Percentiles rank a stretch among this genome's conserved stretches.
Conservation (phyloP, 2,329 filamentous ascomycete genomes). For the Zasmidium citrigriseum region DNA sequence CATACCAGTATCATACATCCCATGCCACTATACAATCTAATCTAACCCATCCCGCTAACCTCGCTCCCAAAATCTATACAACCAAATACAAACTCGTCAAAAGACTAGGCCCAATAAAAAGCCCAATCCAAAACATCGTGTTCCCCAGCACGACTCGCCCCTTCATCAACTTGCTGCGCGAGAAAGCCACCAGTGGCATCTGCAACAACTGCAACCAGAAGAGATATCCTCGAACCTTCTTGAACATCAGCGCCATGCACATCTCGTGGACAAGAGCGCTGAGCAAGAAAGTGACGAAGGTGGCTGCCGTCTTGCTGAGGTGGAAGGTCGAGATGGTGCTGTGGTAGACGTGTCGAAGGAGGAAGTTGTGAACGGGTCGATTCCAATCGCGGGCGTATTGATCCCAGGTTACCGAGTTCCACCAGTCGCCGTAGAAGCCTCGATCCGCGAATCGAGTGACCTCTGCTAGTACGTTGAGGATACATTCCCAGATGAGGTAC, state of each 20-base stretch:
- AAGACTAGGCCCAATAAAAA: slow-evolving; percentile 75
- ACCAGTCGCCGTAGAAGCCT: slow-evolving; percentile 33
- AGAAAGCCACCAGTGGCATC: slow-evolving; percentile 68
- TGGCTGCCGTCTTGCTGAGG: slow-evolving; percentile 69
- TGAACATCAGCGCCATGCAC: slow-evolving; percentile 79
- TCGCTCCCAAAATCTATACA: slow-evolving; percentile 7
- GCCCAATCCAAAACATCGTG: slow-evolving; percentile 73
- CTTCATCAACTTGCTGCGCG: slow-evolving; percentile 66
- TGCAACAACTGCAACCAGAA: slow-evolving; percentile 74
- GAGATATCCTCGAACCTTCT: slow-evolving; percentile 73
- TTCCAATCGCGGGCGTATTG: slow-evolving; percentile 83
- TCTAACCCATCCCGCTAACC: too few relatives aligned
- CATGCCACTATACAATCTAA: too few relatives aligned
- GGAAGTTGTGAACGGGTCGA: slow-evolving; percentile 75
- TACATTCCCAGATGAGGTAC: slow-evolving; percentile 75
- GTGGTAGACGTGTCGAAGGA: slow-evolving; percentile 78
- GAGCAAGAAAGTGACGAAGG: slow-evolving; percentile 73
- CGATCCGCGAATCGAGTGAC: slow-evolving; percentile 72
- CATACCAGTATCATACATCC: neutral
- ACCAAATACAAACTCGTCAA: slow-evolving; percentile 55
- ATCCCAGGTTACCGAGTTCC: slow-evolving; percentile 64
- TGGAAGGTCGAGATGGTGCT: slow-evolving; percentile 72
- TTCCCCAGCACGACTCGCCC: slow-evolving; percentile 67
- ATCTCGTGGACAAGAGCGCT: slow-evolving; percentile 73
- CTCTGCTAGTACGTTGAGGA: slow-evolving; percentile 73